These are phyloP conservation scores for Aphanomyces euteiches DNA, from an alignment of 352 stramenopile genomes.

Conservation along the genomic window DNA sequence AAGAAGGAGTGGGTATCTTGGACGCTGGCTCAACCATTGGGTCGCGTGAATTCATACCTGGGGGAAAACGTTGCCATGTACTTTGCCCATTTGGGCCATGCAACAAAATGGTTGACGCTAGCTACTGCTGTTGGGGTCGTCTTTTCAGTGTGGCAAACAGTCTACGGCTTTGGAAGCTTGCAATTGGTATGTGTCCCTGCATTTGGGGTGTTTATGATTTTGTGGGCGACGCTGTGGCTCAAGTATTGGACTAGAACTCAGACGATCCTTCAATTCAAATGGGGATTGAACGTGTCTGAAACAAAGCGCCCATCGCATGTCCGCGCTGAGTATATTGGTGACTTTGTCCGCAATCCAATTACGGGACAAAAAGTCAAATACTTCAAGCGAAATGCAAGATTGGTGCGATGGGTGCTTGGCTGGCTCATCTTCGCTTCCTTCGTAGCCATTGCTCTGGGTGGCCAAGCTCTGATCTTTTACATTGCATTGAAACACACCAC, in stretches of 20 bases:
- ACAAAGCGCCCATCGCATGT: slow-evolving; percentile 59
- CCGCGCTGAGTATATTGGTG: slow-evolving; percentile 42
- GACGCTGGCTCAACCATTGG: slow-evolving; percentile 53
- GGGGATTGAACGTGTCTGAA: slow-evolving; percentile 73
- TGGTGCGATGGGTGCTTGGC: slow-evolving; percentile 70
- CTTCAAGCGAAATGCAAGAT: slow-evolving; percentile 61
- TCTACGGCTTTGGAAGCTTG: slow-evolving; percentile 54
- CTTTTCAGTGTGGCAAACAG: slow-evolving; percentile 38
- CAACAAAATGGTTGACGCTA: slow-evolving; percentile 93
- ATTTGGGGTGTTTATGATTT: slow-evolving; percentile 82
- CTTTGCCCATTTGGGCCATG: slow-evolving; percentile 95
- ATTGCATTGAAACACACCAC: slow-evolving; percentile 50
- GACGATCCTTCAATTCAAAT: slow-evolving; percentile 70
- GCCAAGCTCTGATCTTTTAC: slow-evolving; percentile 75
- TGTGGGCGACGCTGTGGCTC: slow-evolving; percentile 88
- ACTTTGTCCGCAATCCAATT: slow-evolving; percentile 76
- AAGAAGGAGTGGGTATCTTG: slow-evolving; percentile 60
- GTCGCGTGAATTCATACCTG: slow-evolving; percentile 70
- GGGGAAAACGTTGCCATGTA: slow-evolving; percentile 93
- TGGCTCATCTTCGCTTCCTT: slow-evolving; percentile 74
- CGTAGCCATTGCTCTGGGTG: slow-evolving; percentile 64
- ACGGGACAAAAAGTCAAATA: slow-evolving; percentile 68
- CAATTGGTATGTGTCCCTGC: slow-evolving; percentile 33
- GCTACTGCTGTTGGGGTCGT: slow-evolving; percentile 87
- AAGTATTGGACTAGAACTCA: slow-evolving; percentile 88